Base-by-base conservation (phyloP, 148 eudicot genomes). In the Amaranthus hypochondriacus region DNA sequence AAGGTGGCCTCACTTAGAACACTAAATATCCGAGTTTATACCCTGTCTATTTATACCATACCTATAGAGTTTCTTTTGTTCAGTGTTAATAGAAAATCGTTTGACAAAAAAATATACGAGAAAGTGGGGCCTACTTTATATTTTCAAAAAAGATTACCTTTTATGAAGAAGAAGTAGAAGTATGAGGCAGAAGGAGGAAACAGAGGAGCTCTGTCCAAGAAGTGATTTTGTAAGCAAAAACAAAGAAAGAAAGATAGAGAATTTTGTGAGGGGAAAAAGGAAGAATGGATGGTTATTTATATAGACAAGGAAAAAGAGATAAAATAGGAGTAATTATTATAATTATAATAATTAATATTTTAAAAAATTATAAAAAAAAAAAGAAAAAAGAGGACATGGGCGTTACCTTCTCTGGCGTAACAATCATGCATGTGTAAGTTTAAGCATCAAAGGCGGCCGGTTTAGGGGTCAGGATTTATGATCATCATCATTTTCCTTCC, bases 371-470 rank as follows among this genome's bases (percentile, higher is more conserved):
- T 28, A 28, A 28, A 28, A 28, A 28, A 28, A 28, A 28, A 28
- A 28, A 28, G 39, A 28, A 28, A 28, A 28, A 28, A 28, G 39
- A 28, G 39, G 39, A 28, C 39, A 28, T 28, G 39, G 39, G 39
- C 39, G 0, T 28, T 28, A 28, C 39, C 39, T 28, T 62, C 75
- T 47, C 86, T 82, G 86, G 79, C 88, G 87, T 87, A 86, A 87
- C 86, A 87, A 91, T 89, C 93, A 91, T 91, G 94, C 88, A 80
- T 86, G 88, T 86, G 92, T 86, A 87, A 28, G 39, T 28, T 28
- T 28, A 28, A 87, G 90, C 94, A 86, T 81, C 90, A 87, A 89
- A 87, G 93, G 86, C 92, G 92, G 92, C 90, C 89, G 77, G 85
- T 50, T 67, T 66, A 69, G 76, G 63, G 83, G 79, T 75, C 66